A percentile compares a stretch with the other conserved stretches of the same genome.
phyloP scores from a whole-genome alignment of 2,329 filamentous ascomycete species.

The Penicillium sp. region DNA sequence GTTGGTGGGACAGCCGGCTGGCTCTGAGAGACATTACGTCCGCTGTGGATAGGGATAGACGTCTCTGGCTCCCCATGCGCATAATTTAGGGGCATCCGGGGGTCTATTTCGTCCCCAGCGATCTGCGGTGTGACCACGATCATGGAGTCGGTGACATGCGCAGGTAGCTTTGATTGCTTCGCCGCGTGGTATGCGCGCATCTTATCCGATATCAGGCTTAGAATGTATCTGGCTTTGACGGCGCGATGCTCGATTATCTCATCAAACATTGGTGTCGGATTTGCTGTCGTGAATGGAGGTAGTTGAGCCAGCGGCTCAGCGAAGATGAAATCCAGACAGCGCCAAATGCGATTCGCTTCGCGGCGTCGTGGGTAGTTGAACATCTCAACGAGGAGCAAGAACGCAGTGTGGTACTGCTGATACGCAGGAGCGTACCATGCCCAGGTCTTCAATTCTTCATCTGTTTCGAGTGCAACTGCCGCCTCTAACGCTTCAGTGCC shows the following conservation, averaged over 20 bases:
- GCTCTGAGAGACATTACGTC: neutral
- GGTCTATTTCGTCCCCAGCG: neutral
- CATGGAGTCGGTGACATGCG: neutral
- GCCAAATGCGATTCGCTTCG: slow-evolving; percentile 12
- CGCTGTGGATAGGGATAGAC: too few species aligned
- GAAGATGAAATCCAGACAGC: slow-evolving; percentile 9
- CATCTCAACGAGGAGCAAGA: slow-evolving; percentile 4
- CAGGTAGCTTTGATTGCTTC: neutral
- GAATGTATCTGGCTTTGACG: slow-evolving; percentile 1
- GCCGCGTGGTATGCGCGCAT: slow-evolving; percentile 5
- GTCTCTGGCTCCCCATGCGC: neutral
- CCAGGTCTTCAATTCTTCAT: neutral
- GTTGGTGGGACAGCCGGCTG: too few species aligned
- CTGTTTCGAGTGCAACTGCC: slow-evolving; percentile 3
- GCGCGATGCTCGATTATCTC: neutral
- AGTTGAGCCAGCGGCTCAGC: neutral
- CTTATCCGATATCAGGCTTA: neutral
- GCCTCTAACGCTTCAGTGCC: slow-evolving; percentile 6
- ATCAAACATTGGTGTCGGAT: neutral
- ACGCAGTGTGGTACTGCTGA: slow-evolving; percentile 10
- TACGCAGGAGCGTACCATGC: slow-evolving; percentile 8
- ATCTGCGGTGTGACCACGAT: neutral
- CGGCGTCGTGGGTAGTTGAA: neutral
- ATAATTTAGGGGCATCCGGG: neutral
- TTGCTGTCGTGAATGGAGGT: neutral